phyloP scores from a whole-genome alignment of 768 basidiomycete species.

The Kockovaella imperatae region DNA sequence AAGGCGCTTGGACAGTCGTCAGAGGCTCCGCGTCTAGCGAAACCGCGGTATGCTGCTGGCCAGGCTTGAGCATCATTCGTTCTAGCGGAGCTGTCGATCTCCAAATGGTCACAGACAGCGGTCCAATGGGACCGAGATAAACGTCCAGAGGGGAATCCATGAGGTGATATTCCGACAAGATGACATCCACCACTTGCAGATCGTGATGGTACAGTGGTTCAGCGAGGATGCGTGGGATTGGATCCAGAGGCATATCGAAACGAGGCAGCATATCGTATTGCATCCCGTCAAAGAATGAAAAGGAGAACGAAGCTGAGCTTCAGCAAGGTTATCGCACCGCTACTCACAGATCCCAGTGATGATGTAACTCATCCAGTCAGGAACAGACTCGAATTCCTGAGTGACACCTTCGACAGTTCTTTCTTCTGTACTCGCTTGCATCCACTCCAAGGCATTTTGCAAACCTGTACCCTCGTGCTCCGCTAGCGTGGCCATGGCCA shows the following conservation, averaged over 20 bases:
- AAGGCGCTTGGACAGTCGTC: slow-evolving; percentile 6
- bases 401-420: slow-evolving; percentile 1
- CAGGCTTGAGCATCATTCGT: background rate
- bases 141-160: slow-evolving; percentile 65
- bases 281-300: slow-evolving; percentile 71
- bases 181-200: slow-evolving; percentile 69
- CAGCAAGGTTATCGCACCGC: background rate
- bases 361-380: slow-evolving; percentile 92
- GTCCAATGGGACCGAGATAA: slow-evolving; percentile 83
- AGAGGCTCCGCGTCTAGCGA: slow-evolving; percentile 6
- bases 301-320: slow-evolving; percentile 50
- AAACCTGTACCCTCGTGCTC: slow-evolving; percentile 22
- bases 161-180: slow-evolving; percentile 76
- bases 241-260: slow-evolving; percentile 76
- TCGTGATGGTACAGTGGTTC: slow-evolving; percentile 65
- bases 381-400: slow-evolving; percentile 65
- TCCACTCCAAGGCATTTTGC: slow-evolving; percentile 24
- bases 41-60: background rate
- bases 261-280: slow-evolving; percentile 51
- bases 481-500: slow-evolving; percentile 24
- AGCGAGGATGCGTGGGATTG: slow-evolving; percentile 78
- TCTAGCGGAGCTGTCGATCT: slow-evolving; percentile 49
- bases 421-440: slow-evolving; percentile 6
- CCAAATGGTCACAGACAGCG: slow-evolving; percentile 68
- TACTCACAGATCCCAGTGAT: slow-evolving; percentile 82